Evolutionary conservation across 1,284 basidiomycete species (phyloP).

Genomic region (Malassezia caprae): DNA sequence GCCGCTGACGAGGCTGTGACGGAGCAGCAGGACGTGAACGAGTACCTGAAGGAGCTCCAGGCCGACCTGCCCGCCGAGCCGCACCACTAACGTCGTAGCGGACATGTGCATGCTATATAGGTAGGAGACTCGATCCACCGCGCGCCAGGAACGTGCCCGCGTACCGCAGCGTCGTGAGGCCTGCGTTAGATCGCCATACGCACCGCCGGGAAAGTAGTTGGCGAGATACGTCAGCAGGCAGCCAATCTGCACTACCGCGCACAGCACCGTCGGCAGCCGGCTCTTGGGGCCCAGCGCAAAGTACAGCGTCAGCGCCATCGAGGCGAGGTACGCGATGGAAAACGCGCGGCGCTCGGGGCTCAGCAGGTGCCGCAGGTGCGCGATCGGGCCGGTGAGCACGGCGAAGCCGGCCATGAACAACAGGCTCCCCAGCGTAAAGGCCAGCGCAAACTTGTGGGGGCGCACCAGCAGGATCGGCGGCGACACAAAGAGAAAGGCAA

Average conservation of each 20-base stretch:
- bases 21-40: constrained; percentile 45
- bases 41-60: constrained; percentile 45
- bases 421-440: constrained; percentile 41
- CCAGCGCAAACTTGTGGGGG: constrained; percentile 44
- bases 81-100: constrained; percentile 30
- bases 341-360: constrained; percentile 52
- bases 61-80: constrained; percentile 41
- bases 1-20: constrained; percentile 23
- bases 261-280: constrained; percentile 35
- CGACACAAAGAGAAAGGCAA: constrained; percentile 75
- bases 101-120: constrained; percentile 19
- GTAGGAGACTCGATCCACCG: constrained; percentile 37
- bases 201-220: constrained; percentile 43
- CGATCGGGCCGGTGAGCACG: constrained; percentile 40
- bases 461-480: constrained; percentile 58
- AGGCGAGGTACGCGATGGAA: constrained; percentile 52
- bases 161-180: constrained; percentile 39
- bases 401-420: constrained; percentile 46
- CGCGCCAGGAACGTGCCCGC: constrained; percentile 36
- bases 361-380: constrained; percentile 40
- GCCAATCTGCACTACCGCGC: constrained; percentile 34
- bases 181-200: neutral
- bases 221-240: constrained; percentile 39
- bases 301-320: constrained; percentile 42
- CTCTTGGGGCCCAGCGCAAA: constrained; percentile 42